Evolutionary conservation across 371 early-diverging fungal genomes (phyloP).

Genomic region (Fennellomyces sp.): DNA sequence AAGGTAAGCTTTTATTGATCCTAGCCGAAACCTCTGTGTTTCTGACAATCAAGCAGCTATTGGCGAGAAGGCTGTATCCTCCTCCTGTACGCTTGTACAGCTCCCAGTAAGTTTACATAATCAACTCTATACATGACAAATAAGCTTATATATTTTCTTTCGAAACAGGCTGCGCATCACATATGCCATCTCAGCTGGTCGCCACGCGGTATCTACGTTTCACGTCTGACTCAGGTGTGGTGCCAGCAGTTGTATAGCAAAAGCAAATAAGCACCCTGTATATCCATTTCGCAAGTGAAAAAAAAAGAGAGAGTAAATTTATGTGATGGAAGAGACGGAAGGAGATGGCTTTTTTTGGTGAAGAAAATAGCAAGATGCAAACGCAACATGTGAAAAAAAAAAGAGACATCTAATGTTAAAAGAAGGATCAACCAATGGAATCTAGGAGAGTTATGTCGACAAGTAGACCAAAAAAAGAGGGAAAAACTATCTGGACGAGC

Average conservation of each 20-base stretch:
- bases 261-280: constrained; percentile 7
- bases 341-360: too few relatives aligned
- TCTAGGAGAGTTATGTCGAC: not conserved
- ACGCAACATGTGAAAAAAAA: too few relatives aligned
- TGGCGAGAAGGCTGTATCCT: constrained; percentile 2
- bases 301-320: too few relatives aligned
- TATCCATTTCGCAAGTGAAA: not conserved
- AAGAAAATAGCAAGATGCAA: too few relatives aligned
- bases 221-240: constrained; percentile 41
- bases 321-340: too few relatives aligned
- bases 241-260: constrained; percentile 25
- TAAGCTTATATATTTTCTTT: not conserved
- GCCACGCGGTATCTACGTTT: constrained; percentile 35
- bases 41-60: constrained; percentile 3
- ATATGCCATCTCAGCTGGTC: constrained; percentile 39
- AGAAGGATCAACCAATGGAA: too few relatives aligned
- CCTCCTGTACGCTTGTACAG: constrained; percentile 17
- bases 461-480: not conserved
- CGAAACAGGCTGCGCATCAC: constrained; percentile 36
- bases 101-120: constrained; percentile 16
- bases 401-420: too few relatives aligned
- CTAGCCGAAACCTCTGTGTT: too few relatives aligned
- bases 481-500: constrained; percentile 9
- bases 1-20: constrained; percentile 26
- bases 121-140: not conserved